Percentiles rank a stretch among this genome's conserved stretches.
phyloP scores from a whole-genome alignment of 2,329 filamentous ascomycete species.

The Aspergillus sp. region DNA sequence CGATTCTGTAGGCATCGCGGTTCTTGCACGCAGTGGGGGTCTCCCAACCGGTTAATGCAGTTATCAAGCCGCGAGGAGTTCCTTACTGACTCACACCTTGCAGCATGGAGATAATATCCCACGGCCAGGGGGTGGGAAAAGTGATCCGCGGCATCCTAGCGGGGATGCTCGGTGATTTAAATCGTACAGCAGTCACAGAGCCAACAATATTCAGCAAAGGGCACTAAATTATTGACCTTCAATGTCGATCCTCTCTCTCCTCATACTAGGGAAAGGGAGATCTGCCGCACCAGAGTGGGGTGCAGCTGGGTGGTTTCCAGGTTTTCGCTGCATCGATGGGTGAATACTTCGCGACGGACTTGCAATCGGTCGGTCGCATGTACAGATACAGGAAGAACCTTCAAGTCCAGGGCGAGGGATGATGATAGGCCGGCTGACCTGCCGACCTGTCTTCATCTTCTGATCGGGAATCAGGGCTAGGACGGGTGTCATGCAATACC shows the following conservation, averaged over 20 bases:
- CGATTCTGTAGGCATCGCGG: background rate
- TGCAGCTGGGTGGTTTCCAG: conserved; percentile 13
- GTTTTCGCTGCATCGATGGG: conserved; percentile 7
- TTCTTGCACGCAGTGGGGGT: too few relatives aligned
- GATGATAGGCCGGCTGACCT: background rate
- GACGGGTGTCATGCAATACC: conserved; percentile 4
- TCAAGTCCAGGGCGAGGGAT: too few relatives aligned
- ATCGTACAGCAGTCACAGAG: background rate
- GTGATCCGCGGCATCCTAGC: background rate
- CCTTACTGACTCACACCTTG: conserved; percentile 5
- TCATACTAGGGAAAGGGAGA: conserved; percentile 7
- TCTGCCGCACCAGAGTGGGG: conserved; percentile 14
- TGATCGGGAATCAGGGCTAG: background rate
- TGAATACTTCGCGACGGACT: conserved; percentile 1
- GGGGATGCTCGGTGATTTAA: conserved; percentile 5
- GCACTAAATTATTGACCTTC: conserved; percentile 3
- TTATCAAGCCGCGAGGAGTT: background rate
- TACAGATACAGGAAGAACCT: background rate
- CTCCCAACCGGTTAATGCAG: background rate
- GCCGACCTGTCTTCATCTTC: background rate
- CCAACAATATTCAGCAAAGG: background rate
- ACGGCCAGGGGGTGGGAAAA: background rate
- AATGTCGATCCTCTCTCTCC: background rate
- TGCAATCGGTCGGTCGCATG: conserved; percentile 1
- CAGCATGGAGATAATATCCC: background rate